Base-by-base conservation (phyloP, 1,284 basidiomycete genomes). In the Ustilago cynodontis region DNA sequence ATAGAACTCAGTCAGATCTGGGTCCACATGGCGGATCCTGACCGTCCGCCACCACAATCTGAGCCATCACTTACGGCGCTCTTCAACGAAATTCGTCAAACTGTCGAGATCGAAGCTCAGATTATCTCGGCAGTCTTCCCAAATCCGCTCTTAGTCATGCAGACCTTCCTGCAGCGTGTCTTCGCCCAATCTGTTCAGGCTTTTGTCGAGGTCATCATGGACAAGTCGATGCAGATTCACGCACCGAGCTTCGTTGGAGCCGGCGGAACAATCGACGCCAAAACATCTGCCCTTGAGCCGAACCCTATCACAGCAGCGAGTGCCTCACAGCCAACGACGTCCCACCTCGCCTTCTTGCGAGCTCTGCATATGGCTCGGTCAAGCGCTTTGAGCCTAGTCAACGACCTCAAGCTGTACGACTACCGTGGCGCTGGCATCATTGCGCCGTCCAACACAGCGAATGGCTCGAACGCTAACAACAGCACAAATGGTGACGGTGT, bases 121-220 rank as follows among this genome's bases (percentile, higher is more conserved):
- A 99, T 99, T 70, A 95, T 99, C 50, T 95, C 96, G 85, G 97
- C 95, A 1, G 97, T 99, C 4, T 99, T 99, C 86, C 97, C 97
- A 0, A 95, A 95, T 78, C 96, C 97, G 11, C 91, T 93, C 10
- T 90, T 94, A n/a, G 97, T 99, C 16, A 96, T 99, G 94, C 94
- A 98, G 86, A 95, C 98, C 8, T 99, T 99, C 87, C 87, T 99
- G 45, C 97, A 98, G 85, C 90, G 97, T 41, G 94, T 99, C 0
- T 99, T 99, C 87, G 96, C 95, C 0, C 97, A 99, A 88, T 94
- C 95, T 24, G 81, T 86, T 3, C 83, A 85, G 59, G 77, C 71
- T 26, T 83, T 82, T 54, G 79, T 86, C 49, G 84, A 86, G 62
- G 79, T 82, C 13, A 77, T 86, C 53, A 85, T 86, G 83, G 74